Evolutionary conservation across 257 asterid genomes (phyloP).

Genomic region (Nyctanthes arbortristis): DNA sequence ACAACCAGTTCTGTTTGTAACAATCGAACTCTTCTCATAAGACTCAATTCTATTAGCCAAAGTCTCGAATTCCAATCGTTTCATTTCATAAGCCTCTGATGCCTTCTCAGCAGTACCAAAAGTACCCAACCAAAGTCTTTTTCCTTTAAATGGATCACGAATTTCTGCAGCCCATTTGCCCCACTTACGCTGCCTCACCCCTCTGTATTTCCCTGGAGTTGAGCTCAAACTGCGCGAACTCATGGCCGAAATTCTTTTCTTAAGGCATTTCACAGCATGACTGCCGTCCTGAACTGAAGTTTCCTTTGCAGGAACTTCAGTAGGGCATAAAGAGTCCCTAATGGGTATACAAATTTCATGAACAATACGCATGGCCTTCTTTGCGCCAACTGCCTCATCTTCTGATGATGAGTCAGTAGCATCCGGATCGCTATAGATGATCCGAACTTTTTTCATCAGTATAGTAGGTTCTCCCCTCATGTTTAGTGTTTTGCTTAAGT

Average conservation of each 20-base stretch:
- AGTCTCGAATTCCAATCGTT: constrained; percentile 37
- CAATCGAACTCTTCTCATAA: too few species aligned
- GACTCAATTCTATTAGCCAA: constrained; percentile 13
- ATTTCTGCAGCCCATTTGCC: constrained; percentile 72
- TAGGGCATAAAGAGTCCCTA: not conserved
- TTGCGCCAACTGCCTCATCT: constrained; percentile 30
- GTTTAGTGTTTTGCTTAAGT: constrained; percentile 19
- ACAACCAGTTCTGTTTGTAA: too few species aligned
- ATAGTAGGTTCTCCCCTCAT: constrained; percentile 1
- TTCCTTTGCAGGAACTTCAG: constrained; percentile 20
- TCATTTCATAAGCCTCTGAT: constrained; percentile 38
- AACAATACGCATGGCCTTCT: constrained; percentile 31
- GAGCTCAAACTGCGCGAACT: constrained; percentile 5
- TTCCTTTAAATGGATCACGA: constrained; percentile 47
- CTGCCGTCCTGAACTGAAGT: constrained; percentile 37
- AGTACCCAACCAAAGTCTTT: constrained; percentile 60
- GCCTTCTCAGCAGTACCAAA: constrained; percentile 50
- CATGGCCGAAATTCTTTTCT: constrained; percentile 26
- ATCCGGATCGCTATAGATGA: constrained; percentile 44
- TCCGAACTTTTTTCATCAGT: constrained; percentile 32
- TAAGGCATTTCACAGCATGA: constrained; percentile 26
- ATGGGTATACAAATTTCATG: constrained; percentile 32
- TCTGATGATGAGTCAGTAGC: constrained; percentile 59
- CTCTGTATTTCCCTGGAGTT: constrained; percentile 27
- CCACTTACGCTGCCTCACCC: constrained; percentile 63